Evolutionary conservation across 306 rosid species (phyloP), one percentile per base, ranked within the genome.

Genomic region (Arachis hypogaea): DNA sequence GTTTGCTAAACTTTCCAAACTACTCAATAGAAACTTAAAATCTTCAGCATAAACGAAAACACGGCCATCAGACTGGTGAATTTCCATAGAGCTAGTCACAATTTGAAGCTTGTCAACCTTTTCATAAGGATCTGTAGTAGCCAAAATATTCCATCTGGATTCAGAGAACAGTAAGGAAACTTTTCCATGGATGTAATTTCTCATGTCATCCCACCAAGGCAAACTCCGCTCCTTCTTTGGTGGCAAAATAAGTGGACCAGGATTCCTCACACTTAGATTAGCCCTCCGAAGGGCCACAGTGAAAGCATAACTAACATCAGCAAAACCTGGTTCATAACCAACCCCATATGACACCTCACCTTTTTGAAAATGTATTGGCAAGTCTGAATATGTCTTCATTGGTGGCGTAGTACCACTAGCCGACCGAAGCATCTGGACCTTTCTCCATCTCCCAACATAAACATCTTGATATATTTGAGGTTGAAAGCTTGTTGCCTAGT

Each of bases 151-250:
- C 92, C 92, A 90, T 76, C 77, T 81, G 58, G 97, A 83, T 85
- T 95, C 97, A 63, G 90, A 78, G 70, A 95, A 85, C 63, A 61
- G 72, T 42, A 95, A 74, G 68, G 90, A 82, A 81, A 92, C 80
- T 66, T 83, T 87, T 80, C 99, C 99, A 73, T 95, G 99, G 49
- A 92, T 90, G 83, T 92, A 95, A 85, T 90, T 85, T 86, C 99
- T 92, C 82, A 88, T 85, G 84, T 95, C 99, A 83, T 95, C 99
- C 99, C 99, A 95, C 99, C 99, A 95, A 43, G 99, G 99, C 82
- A 95, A 88, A 80, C 90, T 92, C 75, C 89, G 87, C 77, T 95
- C 99, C 80, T 90, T 95, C 82, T 95, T 95, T 6, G 88, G 92
- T 7, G 90, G 90, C 75, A 7, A 80, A 59, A 87, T 75, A 74